These are phyloP conservation scores for Naematelia encephala DNA, from an alignment of 768 basidiomycete genomes.

Conservation along the genomic window DNA sequence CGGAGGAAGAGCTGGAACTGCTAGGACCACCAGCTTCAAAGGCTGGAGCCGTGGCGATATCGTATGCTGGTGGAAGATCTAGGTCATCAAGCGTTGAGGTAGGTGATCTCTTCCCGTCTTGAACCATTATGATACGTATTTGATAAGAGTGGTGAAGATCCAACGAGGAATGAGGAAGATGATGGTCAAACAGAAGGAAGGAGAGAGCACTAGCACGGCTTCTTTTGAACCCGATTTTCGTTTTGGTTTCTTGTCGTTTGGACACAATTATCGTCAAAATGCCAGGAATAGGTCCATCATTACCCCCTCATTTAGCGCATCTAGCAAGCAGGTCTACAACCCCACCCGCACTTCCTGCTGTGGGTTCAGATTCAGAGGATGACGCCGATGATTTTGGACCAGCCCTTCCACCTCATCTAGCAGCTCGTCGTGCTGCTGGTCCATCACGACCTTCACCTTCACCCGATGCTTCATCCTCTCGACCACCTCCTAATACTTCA, in stretches of 20 bases:
- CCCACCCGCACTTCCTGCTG: not conserved
- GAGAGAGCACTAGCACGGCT: no score
- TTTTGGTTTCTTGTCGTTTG: not conserved
- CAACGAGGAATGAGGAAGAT: not conserved
- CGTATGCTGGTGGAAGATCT: slow-evolving; percentile 15
- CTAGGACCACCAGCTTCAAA: slow-evolving; percentile 1
- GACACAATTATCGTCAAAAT: no score
- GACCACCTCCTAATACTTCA: not conserved
- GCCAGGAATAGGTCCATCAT: slow-evolving; percentile 50
- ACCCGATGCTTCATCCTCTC: no score
- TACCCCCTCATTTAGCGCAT: slow-evolving; percentile 50
- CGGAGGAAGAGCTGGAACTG: not conserved
- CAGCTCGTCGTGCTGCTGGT: slow-evolving; percentile 48
- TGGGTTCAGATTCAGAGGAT: slow-evolving; percentile 43
- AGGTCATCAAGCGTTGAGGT: not conserved
- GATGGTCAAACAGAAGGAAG: not conserved
- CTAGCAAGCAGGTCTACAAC: slow-evolving; percentile 17
- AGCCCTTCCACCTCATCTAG: slow-evolving; percentile 68
- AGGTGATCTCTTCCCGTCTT: not conserved
- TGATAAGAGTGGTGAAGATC: no score
- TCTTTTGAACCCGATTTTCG: no score
- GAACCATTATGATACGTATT: not conserved
- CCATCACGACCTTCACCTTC: slow-evolving; percentile 16
- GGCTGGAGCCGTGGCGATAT: slow-evolving; percentile 5
- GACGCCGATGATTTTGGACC: slow-evolving; percentile 72